Evolutionary conservation across 148 eudicot genomes (phyloP), one percentile per base, ranked within the genome.

Genomic region (Chenopodium formosanum): DNA sequence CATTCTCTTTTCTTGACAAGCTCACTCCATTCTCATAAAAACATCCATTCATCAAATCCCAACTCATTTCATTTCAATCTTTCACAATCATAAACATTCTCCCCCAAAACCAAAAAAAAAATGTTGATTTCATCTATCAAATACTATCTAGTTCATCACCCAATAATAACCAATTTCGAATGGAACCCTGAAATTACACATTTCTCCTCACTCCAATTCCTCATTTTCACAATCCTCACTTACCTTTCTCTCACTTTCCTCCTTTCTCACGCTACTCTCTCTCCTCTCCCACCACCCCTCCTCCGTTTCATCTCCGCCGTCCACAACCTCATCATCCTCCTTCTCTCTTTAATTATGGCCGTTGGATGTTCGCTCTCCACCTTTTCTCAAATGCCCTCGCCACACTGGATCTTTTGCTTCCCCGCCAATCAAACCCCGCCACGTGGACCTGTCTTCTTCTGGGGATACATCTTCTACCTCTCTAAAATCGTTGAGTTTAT

Each of bases 401-500:
- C 74, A 19, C 31, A 48, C 12, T 88, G 87, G 86, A 73, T 89
- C 80, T 77, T 95, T 86, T 95, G 99, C 87, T 92, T 95, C 89
- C 99, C 98, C 0, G 20, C 82, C 76, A 31, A 79, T 48, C 83
- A 66, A 1, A 88, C 90, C 37, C 87, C 85, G 1, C 93, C 91
- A 4, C 83, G 84, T 9, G 99, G 99, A 0, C 93, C 97, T 10
- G 17, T 77, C 29, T 95, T 95, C 87, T 95, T 95, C 85, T 95
- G 97, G 97, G 92, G 92, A 52, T 87, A 93, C 88, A 68, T 90
- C 75, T 95, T 93, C 83, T 93, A 95, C 88, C 83, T 95, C 66
- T 95, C 99, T 16, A 95, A 95, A 52, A 70, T 93, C 84, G 81
- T 92, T 14, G 99, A 95, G 53, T 90, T 95, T 83, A 0, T 88